A percentile compares a stretch with the other conserved stretches of the same genome.
phyloP scores from a whole-genome alignment of 192 early-diverging fungal species.

The Ramicandelaber brevisporus region DNA sequence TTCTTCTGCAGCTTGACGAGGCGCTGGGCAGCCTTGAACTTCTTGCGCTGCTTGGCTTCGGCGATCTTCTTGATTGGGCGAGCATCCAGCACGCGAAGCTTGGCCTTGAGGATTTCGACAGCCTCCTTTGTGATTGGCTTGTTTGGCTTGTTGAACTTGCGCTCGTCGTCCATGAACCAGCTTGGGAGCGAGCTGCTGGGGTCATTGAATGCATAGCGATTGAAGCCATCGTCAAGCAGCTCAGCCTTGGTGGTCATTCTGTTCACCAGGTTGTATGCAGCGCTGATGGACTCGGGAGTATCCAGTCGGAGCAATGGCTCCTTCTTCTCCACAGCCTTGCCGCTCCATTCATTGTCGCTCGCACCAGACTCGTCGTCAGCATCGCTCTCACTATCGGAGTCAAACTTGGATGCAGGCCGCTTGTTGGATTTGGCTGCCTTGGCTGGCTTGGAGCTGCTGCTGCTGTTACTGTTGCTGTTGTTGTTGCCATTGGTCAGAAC shows the following conservation, averaged over 20 bases:
- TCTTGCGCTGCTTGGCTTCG: slow-evolving; percentile 93
- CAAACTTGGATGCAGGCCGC: slow-evolving; percentile 1
- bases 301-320: slow-evolving; percentile 47
- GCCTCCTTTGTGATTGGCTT: slow-evolving; percentile 96
- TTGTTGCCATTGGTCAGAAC: no score
- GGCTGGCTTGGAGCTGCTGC: slow-evolving; percentile 7
- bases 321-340: no score
- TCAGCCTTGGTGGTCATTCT: slow-evolving; percentile 49
- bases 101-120: slow-evolving; percentile 52
- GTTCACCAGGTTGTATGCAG: slow-evolving; percentile 63
- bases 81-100: slow-evolving; percentile 72
- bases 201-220: slow-evolving; percentile 71
- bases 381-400: slow-evolving; percentile 7
- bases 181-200: slow-evolving; percentile 55
- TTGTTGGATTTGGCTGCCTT: slow-evolving; percentile 6
- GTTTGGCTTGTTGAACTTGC: slow-evolving; percentile 61
- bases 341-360: slow-evolving; percentile 12
- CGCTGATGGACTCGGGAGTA: slow-evolving; percentile 77
- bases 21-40: slow-evolving; percentile 48
- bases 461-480: slow-evolving; percentile 14
- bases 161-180: slow-evolving; percentile 88
- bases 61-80: slow-evolving; percentile 98
- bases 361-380: slow-evolving; percentile 12
- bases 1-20: slow-evolving; percentile 69
- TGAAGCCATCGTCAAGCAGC: slow-evolving; percentile 79